A percentile compares a stretch with the other conserved stretches of the same genome.
Conservation (phyloP, 768 basidiomycete genomes). For the Fomitopsis serialis region DNA sequence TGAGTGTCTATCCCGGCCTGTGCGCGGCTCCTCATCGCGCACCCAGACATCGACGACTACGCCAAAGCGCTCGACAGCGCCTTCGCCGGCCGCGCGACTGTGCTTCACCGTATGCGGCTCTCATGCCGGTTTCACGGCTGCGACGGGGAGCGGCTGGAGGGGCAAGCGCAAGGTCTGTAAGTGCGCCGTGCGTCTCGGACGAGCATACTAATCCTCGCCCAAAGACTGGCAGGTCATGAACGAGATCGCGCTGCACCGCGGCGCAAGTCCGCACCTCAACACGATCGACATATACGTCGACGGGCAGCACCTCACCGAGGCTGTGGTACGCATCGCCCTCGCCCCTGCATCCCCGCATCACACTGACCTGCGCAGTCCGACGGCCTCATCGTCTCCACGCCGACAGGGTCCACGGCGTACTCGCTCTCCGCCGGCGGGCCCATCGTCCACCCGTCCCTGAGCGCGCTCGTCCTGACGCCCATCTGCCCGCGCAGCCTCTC, state of each 20-base stretch:
- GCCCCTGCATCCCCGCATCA: too few relatives aligned
- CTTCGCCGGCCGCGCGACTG: conserved; percentile 71
- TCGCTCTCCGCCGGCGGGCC: conserved; percentile 94
- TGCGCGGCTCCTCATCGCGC: too few relatives aligned
- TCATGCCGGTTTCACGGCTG: conserved; percentile 73
- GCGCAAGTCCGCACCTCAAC: conserved; percentile 86
- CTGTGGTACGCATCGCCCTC: conserved; percentile 61
- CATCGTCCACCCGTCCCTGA: conserved; percentile 90
- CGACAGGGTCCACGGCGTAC: conserved; percentile 95
- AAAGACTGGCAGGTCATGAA: conserved; percentile 97
- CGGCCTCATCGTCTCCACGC: conserved; percentile 90
- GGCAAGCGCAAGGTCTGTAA: conserved; percentile 52
- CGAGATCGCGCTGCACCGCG: conserved; percentile 89
- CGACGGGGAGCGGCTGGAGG: conserved; percentile 49
- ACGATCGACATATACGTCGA: conserved; percentile 93
- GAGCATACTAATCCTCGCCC: background rate
- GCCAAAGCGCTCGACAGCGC: conserved; percentile 76
- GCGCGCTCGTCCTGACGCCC: conserved; percentile 89
- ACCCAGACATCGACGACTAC: conserved; percentile 82
- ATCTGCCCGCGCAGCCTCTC: conserved; percentile 91
- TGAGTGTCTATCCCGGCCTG: too few relatives aligned
- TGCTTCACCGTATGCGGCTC: conserved; percentile 87
- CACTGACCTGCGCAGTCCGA: conserved; percentile 89
- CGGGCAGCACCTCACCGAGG: conserved; percentile 92
- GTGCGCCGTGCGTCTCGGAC: background rate